These are phyloP conservation scores for Metschnikowia santaceciliae DNA, from an alignment of 805 yeast genomes.

Conservation along the genomic window DNA sequence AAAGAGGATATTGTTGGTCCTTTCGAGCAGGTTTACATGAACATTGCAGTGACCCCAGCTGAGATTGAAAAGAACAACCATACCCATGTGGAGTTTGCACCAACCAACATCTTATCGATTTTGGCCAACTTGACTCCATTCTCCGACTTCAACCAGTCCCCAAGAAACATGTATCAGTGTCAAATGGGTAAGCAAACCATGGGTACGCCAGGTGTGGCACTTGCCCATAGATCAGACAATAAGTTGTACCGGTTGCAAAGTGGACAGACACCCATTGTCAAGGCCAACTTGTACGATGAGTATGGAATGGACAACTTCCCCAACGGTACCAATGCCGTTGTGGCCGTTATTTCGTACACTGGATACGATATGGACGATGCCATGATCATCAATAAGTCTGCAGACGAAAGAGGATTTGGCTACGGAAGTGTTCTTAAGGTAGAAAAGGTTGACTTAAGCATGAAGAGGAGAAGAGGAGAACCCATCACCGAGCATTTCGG, in stretches of 20 bases:
- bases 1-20: slow-evolving; percentile 91
- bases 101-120: slow-evolving; percentile 91
- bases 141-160: slow-evolving; percentile 97
- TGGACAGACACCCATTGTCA: slow-evolving; percentile 96
- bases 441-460: slow-evolving; percentile 80
- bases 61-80: slow-evolving; percentile 82
- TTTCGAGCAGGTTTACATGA: slow-evolving; percentile 96
- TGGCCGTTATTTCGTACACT: slow-evolving; percentile 96
- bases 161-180: slow-evolving; percentile 99
- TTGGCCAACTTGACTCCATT: slow-evolving; percentile 96
- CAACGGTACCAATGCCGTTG: slow-evolving; percentile 97
- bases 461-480: slow-evolving; percentile 82
- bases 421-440: slow-evolving; percentile 96
- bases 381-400: slow-evolving; percentile 95
- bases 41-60: slow-evolving; percentile 89
- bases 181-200: slow-evolving; percentile 99
- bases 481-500: slow-evolving; percentile 94
- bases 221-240: slow-evolving; percentile 89
- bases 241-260: slow-evolving; percentile 88
- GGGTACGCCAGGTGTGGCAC: slow-evolving; percentile 99
- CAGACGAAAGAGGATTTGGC: slow-evolving; percentile 97
- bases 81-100: slow-evolving; percentile 90
- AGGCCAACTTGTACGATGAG: slow-evolving; percentile 88
- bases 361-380: slow-evolving; percentile 99
- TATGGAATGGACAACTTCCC: slow-evolving; percentile 99